Conservation (phyloP, 2,329 filamentous ascomycete genomes). For the Bipolaris sorokiniana region DNA sequence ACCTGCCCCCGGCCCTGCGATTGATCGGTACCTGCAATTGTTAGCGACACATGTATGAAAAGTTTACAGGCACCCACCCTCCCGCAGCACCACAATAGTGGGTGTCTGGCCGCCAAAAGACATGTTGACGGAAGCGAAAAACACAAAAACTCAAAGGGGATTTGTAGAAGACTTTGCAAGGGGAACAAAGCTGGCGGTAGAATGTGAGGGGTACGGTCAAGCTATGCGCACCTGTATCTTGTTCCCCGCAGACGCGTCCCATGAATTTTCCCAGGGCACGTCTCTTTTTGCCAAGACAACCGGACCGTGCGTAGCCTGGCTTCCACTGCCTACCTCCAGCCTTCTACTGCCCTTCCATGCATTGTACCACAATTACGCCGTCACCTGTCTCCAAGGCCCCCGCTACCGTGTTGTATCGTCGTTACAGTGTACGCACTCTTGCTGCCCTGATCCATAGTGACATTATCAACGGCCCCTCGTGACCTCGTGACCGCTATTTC, state of each 20-base stretch:
- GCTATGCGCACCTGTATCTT: conserved; percentile 34
- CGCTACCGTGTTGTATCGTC: conserved; percentile 22
- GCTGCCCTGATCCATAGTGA: conserved; percentile 8
- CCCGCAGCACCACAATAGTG: conserved; percentile 97
- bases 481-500: conserved; percentile 19
- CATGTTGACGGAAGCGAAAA: conserved; percentile 62
- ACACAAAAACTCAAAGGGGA: conserved; percentile 5
- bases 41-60: conserved; percentile 27
- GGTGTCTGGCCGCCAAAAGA: conserved; percentile 97
- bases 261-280: conserved; percentile 37
- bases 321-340: conserved; percentile 19
- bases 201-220: conserved; percentile 22
- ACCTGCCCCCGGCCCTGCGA: conserved; percentile 98
- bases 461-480: conserved; percentile 8
- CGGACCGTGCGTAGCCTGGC: conserved; percentile 21
- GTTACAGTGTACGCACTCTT: conserved; percentile 6
- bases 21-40: conserved; percentile 80
- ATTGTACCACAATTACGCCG: conserved; percentile 27
- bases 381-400: conserved; percentile 7
- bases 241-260: conserved; percentile 39
- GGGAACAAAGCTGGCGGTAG: conserved; percentile 6
- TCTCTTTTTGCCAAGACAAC: conserved; percentile 13
- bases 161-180: not conserved
- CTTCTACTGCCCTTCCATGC: conserved; percentile 39
- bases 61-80: conserved; percentile 69